Conservation (phyloP, 106 monocot species). For the Platanthera guangdongensis region DNA sequence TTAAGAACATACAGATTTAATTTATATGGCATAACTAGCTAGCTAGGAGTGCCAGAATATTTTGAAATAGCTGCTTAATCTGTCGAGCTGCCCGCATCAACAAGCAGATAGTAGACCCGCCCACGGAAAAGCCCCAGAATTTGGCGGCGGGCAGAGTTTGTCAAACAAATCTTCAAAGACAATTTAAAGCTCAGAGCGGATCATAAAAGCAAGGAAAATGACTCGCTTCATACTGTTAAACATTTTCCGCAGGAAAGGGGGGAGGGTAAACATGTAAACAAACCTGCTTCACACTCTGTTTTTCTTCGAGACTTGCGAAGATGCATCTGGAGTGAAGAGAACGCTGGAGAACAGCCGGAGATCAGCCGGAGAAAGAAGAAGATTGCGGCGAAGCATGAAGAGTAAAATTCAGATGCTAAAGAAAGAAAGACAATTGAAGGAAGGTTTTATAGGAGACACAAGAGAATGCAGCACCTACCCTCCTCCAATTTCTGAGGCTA, state of each 20-base stretch:
- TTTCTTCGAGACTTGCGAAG: background rate
- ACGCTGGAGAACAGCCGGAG: background rate
- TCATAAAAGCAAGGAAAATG: background rate
- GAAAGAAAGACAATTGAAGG: background rate
- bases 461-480: background rate
- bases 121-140: background rate
- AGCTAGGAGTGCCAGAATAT: background rate
- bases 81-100: background rate
- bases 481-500: background rate
- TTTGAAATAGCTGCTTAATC: background rate
- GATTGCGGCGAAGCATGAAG: background rate
- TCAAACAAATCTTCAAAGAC: background rate
- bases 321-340: background rate
- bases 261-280: background rate
- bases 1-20: too few relatives aligned
- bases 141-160: background rate
- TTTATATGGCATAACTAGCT: too few relatives aligned
- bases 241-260: background rate
- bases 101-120: background rate
- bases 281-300: background rate
- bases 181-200: background rate
- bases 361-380: background rate
- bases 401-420: too few relatives aligned
- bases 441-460: background rate
- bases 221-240: background rate